Evolutionary conservation across 225 moss, liverwort and hornwort species (phyloP).

Genomic region (Lunularia cruciata): DNA sequence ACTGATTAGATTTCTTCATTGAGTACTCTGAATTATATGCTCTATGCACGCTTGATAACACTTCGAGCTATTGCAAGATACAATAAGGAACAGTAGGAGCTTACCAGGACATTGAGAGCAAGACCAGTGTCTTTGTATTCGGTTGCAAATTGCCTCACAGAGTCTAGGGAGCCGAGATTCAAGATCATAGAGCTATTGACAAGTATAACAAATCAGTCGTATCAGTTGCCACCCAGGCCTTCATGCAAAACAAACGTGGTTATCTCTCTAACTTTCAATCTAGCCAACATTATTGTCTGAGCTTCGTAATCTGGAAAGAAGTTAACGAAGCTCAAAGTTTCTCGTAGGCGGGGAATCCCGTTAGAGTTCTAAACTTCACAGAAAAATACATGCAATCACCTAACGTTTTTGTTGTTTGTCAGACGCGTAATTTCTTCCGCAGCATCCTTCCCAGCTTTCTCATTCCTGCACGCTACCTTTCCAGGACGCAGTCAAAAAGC

Average conservation of each 20-base stretch:
- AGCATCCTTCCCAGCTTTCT: slow-evolving; percentile 61
- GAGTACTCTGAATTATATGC: too few relatives aligned
- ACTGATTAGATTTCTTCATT: too few relatives aligned
- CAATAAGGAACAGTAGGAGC: not conserved
- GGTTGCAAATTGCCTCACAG: slow-evolving; percentile 66
- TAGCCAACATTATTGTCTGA: not conserved
- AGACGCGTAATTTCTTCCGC: slow-evolving; percentile 62
- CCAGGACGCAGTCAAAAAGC: slow-evolving; percentile 1
- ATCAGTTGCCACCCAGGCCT: too few relatives aligned
- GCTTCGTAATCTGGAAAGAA: too few relatives aligned
- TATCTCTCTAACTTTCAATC: too few relatives aligned
- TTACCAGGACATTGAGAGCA: slow-evolving; percentile 46
- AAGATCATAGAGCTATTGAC: slow-evolving; percentile 54
- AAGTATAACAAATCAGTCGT: too few relatives aligned
- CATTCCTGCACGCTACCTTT: slow-evolving; percentile 69
- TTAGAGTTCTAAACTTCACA: not conserved
- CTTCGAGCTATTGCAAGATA: too few relatives aligned
- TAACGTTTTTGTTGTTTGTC: slow-evolving; percentile 56
- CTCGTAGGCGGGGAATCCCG: not conserved
- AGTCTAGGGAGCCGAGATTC: slow-evolving; percentile 69
- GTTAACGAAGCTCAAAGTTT: not conserved
- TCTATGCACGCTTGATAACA: too few relatives aligned
- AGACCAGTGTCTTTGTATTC: slow-evolving; percentile 62
- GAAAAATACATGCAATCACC: slow-evolving; percentile 42
- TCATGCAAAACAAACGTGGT: too few relatives aligned